Base-by-base conservation (phyloP, 2,329 filamentous ascomycete genomes). In the Colletotrichum karsti region DNA sequence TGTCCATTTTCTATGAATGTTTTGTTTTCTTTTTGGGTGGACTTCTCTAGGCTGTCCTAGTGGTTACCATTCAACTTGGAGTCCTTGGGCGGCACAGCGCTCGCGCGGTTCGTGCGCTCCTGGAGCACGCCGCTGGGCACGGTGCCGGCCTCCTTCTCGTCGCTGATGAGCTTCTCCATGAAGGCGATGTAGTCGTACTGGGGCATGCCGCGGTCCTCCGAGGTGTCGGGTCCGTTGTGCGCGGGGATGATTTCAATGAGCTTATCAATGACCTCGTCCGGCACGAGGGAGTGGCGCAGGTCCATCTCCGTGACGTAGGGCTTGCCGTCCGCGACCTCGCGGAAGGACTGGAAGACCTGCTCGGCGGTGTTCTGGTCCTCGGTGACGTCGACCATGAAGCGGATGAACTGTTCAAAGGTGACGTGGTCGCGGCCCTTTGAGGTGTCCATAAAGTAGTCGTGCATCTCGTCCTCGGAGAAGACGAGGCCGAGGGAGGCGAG, bases 351-450 rank as follows among this genome's bases (percentile, higher is more conserved):
- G 84, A 96, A 98, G 5, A 99, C 96, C 80, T 99, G 96, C 81
- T 98, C 96, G 12, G 96, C 96, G 4, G 95, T 98, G 79, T 99
- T 98, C 82, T 99, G 96, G 77, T 99, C 96, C 81, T 99, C 96
- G 12, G 96, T 99, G 55, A 98, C 96, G 73, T 97, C 94, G 53
- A 99, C 96, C 96, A 99, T 99, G 86, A 99, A 99, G 41, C 93
- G 91, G 78, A 99, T 99, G 77, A 99, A 99, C 80, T 98, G 95
- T 83, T 99, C 96, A 77, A 99, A 99, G 5, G 93, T 96, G 57
- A 99, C 96, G 72, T 92, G 89, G 79, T 91, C 92, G 72, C 85
- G 88, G 37, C 90, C 94, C 39, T 88, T 90, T 70, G 93, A 95
- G n/a, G 95, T 97, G 60, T 95, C 92, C 56, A 92, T 77, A 81